These are phyloP conservation scores for Globisporangium takayamanum DNA, from an alignment of 352 stramenopile genomes.

Conservation along the genomic window DNA sequence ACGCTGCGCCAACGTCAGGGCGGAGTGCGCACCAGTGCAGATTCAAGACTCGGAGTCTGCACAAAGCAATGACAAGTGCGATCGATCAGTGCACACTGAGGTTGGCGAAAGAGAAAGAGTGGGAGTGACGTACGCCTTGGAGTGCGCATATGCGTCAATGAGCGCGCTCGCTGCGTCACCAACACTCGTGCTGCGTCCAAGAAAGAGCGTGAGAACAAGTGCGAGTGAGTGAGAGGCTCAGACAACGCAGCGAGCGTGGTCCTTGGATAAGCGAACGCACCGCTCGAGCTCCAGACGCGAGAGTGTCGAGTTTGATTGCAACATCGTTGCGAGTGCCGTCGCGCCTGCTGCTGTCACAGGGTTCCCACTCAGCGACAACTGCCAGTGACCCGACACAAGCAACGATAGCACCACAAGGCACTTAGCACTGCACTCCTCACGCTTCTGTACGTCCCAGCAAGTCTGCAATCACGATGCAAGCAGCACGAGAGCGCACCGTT, in stretches of 20 bases:
- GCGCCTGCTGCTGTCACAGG: conserved; percentile 17
- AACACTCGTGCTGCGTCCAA: conserved; percentile 16
- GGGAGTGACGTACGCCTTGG: conserved; percentile 17
- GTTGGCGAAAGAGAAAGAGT: no score
- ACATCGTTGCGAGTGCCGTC: conserved; percentile 24
- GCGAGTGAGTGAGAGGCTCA: background rate
- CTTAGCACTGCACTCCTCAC: background rate
- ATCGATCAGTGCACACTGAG: no score
- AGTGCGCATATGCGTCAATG: conserved; percentile 21
- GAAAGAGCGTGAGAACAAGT: background rate
- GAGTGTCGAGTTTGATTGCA: conserved; percentile 25
- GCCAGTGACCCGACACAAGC: background rate
- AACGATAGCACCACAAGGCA: background rate
- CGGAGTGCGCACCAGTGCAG: no score
- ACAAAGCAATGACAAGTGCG: no score
- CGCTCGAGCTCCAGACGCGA: conserved; percentile 22
- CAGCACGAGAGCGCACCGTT: background rate
- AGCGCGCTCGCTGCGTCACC: conserved; percentile 14
- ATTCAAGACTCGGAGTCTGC: no score
- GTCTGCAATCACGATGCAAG: conserved; percentile 10
- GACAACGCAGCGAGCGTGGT: no score
- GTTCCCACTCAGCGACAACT: conserved; percentile 27
- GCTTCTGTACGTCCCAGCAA: background rate
- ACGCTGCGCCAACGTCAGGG: no score
- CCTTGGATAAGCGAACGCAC: conserved; percentile 7